Evolutionary conservation across 306 rosid genomes (phyloP), one percentile per base, ranked within the genome.

Genomic region (Malus orientalis): DNA sequence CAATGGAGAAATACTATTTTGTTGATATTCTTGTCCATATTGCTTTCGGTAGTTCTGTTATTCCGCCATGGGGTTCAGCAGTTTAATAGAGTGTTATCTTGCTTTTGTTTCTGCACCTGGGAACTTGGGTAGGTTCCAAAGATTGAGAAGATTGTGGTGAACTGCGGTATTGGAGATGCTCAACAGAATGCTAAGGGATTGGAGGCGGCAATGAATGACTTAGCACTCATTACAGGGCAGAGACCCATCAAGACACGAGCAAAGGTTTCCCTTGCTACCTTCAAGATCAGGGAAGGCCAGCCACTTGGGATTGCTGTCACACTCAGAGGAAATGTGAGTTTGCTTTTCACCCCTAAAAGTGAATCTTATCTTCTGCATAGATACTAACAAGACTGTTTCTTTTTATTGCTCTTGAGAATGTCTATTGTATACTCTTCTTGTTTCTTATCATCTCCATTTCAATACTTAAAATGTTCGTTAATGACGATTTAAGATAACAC

Each of bases 241-340:
- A 85, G 97, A 79, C 98, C 98, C 30, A 69, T 95, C 61, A 95
- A 92, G 85, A 95, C 99, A 30, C 86, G 96, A 38, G 99, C 99
- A 36, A 90, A 88, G 85, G 84, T 81, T 74, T 76, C 99, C 6
- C 76, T 92, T 82, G 97, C 99, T 57, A 89, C 96, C 69, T 95
- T 95, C 86, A 95, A 95, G 89, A 90, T 95, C 82, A 88, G 99
- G 90, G 99, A 95, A 86, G 97, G 97, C 45, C 99, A 92, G 74
- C 96, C 99, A 0, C 97, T 95, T 75, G 99, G 99, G 68, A 92
- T 95, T 87, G 99, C 97, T 67, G 93, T 89, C 70, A 95, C 97
- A 12, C 93, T 95, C 54, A 77, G 97, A 81, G 97, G 97, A 90
- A 92, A 80, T 51, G 99, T 95, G 83, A 89, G 97, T 40, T 6